Conservation (phyloP, 306 rosid species). For the Cercis canadensis region DNA sequence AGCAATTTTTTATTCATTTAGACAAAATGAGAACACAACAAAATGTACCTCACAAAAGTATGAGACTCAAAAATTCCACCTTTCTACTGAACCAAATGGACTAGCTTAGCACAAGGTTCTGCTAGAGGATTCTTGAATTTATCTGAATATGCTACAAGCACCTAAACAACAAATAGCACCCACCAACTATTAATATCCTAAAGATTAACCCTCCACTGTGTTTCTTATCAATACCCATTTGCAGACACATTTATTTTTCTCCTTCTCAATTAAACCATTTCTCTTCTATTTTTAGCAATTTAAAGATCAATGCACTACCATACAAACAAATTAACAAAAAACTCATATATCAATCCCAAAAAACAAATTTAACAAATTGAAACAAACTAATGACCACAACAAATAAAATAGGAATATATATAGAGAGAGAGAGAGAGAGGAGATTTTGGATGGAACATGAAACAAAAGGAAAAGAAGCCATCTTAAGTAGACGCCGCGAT, state of each 20-base stretch:
- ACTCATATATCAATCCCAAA: no score
- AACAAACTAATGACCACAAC: no score
- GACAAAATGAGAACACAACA: conserved; percentile 4
- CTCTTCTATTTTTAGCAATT: neutral
- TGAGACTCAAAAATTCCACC: conserved; percentile 69
- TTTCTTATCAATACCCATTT: neutral
- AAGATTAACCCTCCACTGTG: neutral
- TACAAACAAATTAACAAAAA: no score
- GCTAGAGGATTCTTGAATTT: conserved; percentile 68
- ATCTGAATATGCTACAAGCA: conserved; percentile 85
- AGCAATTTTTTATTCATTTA: conserved; percentile 1
- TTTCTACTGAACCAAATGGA: conserved; percentile 74
- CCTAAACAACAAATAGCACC: conserved; percentile 55
- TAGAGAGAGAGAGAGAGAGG: no score
- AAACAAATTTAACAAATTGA: no score
- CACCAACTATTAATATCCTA: conserved; percentile 32
- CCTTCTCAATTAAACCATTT: conserved; percentile 17
- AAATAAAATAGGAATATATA: no score
- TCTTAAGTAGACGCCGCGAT: no score
- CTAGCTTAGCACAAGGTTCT: conserved; percentile 86
- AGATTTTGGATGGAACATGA: no score
- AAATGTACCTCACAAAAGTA: conserved; percentile 72
- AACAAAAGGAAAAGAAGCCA: no score
- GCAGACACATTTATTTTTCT: neutral
- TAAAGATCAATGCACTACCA: conserved; percentile 16